Evolutionary conservation across 257 asterid species (phyloP), one percentile per base, ranked within the genome.

Genomic region (Ligustrum vulgare): DNA sequence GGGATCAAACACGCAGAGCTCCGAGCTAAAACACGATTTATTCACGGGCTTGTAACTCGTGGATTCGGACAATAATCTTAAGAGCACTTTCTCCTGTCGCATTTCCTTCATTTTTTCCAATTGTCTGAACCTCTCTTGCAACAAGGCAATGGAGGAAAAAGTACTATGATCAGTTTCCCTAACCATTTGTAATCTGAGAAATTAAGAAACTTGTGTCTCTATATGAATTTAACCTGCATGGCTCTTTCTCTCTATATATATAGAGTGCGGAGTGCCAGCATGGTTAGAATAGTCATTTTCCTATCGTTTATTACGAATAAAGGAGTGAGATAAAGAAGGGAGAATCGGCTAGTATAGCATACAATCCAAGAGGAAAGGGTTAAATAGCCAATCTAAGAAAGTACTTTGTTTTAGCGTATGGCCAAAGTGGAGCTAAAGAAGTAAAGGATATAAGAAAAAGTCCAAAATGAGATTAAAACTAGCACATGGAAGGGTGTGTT

Each of bases 401-500:
- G 87, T 72, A 78, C 78, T 78, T 66, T 75, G 49, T 47, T 80
- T 78, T 73, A 72, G 82, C 68, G 89, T 49, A 18, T 63, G 83
- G 87, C 79, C 76, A 79, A 84, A 82, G 82, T 72, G 83, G 79
- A 82, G 84, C 69, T 82, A 81, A 84, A 84, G 83, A 78, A 83
- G 89, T 86, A 86, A 80, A 79, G 74, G 82, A 69, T 63, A 28
- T 56, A 56, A 39, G 25, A 83, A 75, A 90, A 84, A 81, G 35
- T 69, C 85, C 90, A 84, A 89, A 82, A 82, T 76, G 78, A 79
- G 82, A 77, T 81, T 76, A 79, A 82, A 88, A 82, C 31, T 84
- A 87, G 90, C 76, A 82, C 84, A 86, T 90, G 97, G 93, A 87
- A 77, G 72, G 82, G 83, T 78, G 96, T 82, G 90, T 83, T 86